Conservation (phyloP, 2,329 filamentous ascomycete species). For the Botryosphaeria dothidea region DNA sequence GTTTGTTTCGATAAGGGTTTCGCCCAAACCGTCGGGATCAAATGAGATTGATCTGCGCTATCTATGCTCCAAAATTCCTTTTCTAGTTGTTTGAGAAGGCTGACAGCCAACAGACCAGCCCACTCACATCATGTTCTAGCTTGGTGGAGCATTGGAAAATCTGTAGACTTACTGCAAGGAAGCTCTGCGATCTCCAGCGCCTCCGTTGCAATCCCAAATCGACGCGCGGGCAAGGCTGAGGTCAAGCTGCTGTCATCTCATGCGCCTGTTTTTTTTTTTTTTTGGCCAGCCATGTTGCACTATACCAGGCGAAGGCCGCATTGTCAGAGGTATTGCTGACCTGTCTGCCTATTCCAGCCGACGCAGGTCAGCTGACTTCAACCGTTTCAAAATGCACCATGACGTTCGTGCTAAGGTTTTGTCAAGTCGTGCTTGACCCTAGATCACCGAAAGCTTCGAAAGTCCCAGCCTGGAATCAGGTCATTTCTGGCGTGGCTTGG, state of each 20-base stretch:
- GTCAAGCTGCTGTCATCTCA: neutral
- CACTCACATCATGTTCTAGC: neutral
- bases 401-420: neutral
- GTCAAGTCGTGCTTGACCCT: neutral
- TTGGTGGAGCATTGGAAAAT: neutral
- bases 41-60: neutral
- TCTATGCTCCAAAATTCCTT: slow-evolving; percentile 9
- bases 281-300: neutral
- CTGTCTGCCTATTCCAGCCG: neutral
- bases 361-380: neutral
- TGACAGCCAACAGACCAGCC: neutral
- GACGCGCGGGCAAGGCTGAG: neutral
- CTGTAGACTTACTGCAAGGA: slow-evolving; percentile 5
- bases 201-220: neutral
- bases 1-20: slow-evolving; percentile 14
- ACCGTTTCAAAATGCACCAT: neutral
- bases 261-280: neutral
- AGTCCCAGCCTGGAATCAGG: neutral
- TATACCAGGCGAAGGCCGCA: neutral
- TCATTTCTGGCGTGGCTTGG: neutral
- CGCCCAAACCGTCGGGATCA: neutral
- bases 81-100: slow-evolving; percentile 12
- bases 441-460: neutral
- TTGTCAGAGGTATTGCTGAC: too few species aligned
- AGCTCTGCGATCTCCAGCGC: neutral